These are phyloP conservation scores for Plasmodium sp. DNA, from an alignment of 169 alveolate genomes.

Conservation along the genomic window DNA sequence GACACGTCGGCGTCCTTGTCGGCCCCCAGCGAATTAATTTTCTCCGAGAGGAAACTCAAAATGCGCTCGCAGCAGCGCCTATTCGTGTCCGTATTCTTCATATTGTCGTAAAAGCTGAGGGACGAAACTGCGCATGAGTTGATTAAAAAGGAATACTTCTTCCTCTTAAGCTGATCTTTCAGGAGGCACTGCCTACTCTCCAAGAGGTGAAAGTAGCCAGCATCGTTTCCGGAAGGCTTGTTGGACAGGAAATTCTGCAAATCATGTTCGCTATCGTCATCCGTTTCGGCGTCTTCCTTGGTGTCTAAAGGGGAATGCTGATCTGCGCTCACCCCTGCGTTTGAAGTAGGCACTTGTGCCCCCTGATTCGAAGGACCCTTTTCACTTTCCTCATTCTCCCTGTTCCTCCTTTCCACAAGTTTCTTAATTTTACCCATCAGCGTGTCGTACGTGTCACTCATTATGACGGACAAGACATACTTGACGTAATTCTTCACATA, in stretches of 20 bases:
- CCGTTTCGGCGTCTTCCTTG: background rate
- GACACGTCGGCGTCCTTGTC: conserved; percentile 61
- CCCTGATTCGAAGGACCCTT: background rate
- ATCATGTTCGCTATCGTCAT: background rate
- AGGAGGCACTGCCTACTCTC: conserved; percentile 18
- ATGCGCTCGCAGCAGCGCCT: conserved; percentile 54
- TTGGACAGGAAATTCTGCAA: background rate
- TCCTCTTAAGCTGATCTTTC: background rate
- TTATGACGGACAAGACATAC: conserved; percentile 32
- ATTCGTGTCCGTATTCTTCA: conserved; percentile 62
- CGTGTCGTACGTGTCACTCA: conserved; percentile 33
- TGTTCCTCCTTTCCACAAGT: conserved; percentile 16
- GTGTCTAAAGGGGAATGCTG: background rate
- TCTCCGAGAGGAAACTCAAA: conserved; percentile 16
- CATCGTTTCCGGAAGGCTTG: background rate
- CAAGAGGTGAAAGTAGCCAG: conserved; percentile 30
- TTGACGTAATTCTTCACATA: conserved; percentile 42
- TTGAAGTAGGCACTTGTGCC: background rate
- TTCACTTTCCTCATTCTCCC: conserved; percentile 2
- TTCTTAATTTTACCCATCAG: conserved; percentile 11
- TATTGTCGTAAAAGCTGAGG: conserved; percentile 46
- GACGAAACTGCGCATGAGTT: conserved; percentile 39
- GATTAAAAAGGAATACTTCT: conserved; percentile 24
- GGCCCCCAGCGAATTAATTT: conserved; percentile 1
- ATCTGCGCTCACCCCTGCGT: background rate